A percentile compares a stretch with the other conserved stretches of the same genome.
Conservation (phyloP, 1,139 yeast species). For the Meyerozyma guilliermondii region DNA sequence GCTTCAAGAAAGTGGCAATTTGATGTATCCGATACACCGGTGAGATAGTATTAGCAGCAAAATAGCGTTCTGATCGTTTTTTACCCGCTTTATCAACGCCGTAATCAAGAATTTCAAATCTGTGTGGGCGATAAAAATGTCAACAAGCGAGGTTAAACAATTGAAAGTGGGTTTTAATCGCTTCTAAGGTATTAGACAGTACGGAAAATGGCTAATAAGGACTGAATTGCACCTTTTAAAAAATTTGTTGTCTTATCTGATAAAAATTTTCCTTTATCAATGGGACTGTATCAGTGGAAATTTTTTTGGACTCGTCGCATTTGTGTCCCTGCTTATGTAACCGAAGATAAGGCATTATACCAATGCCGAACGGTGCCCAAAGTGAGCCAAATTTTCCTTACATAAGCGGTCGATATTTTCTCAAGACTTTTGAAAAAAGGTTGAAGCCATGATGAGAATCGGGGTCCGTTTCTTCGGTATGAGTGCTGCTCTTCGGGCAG, state of each 20-base stretch:
- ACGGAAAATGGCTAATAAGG: background rate
- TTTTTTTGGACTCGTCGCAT: slow-evolving; percentile 2
- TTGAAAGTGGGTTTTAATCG: slow-evolving; percentile 10
- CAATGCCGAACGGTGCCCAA: background rate
- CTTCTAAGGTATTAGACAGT: slow-evolving; percentile 7
- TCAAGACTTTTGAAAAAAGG: background rate
- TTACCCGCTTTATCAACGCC: no score
- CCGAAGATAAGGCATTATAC: slow-evolving; percentile 4
- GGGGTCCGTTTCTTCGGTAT: slow-evolving; percentile 4
- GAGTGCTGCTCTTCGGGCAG: background rate
- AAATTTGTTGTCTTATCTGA: slow-evolving; percentile 1
- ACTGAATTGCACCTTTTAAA: background rate
- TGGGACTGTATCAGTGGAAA: slow-evolving; percentile 4
- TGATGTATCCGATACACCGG: no score
- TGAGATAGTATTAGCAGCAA: no score
- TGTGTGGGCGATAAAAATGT: background rate
- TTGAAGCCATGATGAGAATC: slow-evolving; percentile 5
- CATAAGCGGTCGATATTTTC: slow-evolving; percentile 1
- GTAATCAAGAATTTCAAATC: background rate
- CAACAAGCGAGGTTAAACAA: slow-evolving; percentile 5
- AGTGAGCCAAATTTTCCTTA: background rate
- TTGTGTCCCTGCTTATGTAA: slow-evolving; percentile 3
- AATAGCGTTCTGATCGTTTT: no score
- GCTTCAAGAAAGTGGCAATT: no score
- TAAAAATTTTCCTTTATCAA: slow-evolving; percentile 6